Base-by-base conservation (phyloP, 2,329 filamentous ascomycete species). In the Botrytis paeoniae region DNA sequence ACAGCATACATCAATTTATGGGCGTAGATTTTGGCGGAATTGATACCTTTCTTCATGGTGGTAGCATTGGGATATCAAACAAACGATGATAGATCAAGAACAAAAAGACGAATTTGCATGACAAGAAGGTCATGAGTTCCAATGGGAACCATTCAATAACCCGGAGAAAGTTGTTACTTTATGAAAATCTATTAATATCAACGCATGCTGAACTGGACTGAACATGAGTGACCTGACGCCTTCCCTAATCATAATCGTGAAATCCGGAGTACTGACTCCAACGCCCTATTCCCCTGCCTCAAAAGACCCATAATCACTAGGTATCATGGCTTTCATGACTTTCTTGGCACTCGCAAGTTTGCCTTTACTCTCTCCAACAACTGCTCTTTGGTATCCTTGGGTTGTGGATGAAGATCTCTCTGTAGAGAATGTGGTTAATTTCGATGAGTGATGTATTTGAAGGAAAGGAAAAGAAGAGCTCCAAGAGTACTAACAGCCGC, bases 311-410 rank as follows among this genome's bases (percentile, higher is more conserved):
- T n/a, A 39, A n/a, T 7, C 25, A 48, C 29, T 43, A 35, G 63
- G 22, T 22, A 39, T n/a, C 22, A 57, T 57, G 51, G n/a, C 14
- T 18, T n/a, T 51, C 29, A 70, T 45, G 37, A 5, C 7, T 70
- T 63, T 71, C 79, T 78, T 64, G 78, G 77, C 35, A 85, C 82
- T 64, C 87, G 84, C 84, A 93, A 84, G 78, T 93, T 93, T 29
- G 89, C 89, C 81, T 88, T 90, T 66, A 94, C 88, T 74, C 91
- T 85, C 78, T 92, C 90, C 22, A 93, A 78, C 8, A 94, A 83
- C 78, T 93, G 87, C 70, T 89, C 89, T 41, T 86, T 86, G 10
- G 88, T 89, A 72, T 90, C 88, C 12, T 85, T 85, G 1, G 85
- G 82, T 73, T 85, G 86, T 9, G 90, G 89, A 77, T 90, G 83